A percentile compares a stretch with the other conserved stretches of the same genome.
These are phyloP conservation scores for Xylaria venustula DNA, from an alignment of 495 filamentous ascomycete species.

Conservation along the genomic window DNA sequence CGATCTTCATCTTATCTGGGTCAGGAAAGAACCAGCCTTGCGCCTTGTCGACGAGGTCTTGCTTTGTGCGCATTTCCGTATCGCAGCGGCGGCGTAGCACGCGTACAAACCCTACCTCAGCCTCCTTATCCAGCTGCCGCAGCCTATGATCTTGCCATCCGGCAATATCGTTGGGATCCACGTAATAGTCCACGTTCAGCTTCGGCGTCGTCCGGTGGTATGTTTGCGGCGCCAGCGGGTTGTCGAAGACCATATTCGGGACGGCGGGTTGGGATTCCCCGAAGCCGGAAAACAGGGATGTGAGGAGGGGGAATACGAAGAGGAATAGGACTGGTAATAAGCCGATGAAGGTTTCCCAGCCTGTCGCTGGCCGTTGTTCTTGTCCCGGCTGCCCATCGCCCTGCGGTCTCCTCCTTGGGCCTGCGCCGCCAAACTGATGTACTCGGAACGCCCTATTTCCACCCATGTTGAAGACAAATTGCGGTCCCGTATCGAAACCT, in stretches of 20 bases:
- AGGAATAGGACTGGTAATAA: slow-evolving; percentile 84
- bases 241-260: slow-evolving; percentile 71
- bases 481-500: slow-evolving; percentile 69
- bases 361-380: slow-evolving; percentile 34
- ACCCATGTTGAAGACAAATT: slow-evolving; percentile 90
- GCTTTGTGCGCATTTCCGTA: slow-evolving; percentile 59
- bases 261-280: slow-evolving; percentile 52
- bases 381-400: slow-evolving; percentile 47
- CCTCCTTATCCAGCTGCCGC: slow-evolving; percentile 68
- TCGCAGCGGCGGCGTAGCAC: slow-evolving; percentile 69
- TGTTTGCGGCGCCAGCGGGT: slow-evolving; percentile 65
- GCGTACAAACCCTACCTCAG: slow-evolving; percentile 69
- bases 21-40: slow-evolving; percentile 88
- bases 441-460: slow-evolving; percentile 80
- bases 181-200: slow-evolving; percentile 75
- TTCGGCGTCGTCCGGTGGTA: slow-evolving; percentile 66
- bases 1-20: slow-evolving; percentile 64
- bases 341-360: slow-evolving; percentile 57
- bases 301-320: slow-evolving; percentile 83
- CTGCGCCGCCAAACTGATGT: slow-evolving; percentile 77
- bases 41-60: slow-evolving; percentile 71
- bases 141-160: slow-evolving; percentile 66
- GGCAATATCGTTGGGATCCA: slow-evolving; percentile 75
- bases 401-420: slow-evolving; percentile 67
- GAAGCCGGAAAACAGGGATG: slow-evolving; percentile 68